Base-by-base conservation (phyloP, 2,329 filamentous ascomycete genomes). In the Falciphora oryzae region DNA sequence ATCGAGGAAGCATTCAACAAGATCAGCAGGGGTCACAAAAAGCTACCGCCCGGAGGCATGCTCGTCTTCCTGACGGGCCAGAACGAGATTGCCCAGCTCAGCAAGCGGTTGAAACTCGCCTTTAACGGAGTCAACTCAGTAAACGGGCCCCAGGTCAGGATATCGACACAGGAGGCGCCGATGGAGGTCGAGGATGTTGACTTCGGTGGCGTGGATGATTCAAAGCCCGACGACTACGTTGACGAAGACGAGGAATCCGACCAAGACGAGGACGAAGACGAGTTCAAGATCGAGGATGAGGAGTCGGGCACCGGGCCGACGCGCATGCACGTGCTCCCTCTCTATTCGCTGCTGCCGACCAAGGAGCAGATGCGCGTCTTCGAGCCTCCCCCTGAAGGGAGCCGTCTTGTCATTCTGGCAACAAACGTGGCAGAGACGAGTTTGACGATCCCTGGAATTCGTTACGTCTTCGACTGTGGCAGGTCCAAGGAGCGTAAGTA, bases 371-470 rank as follows among this genome's bases (percentile, higher is more conserved):
- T 97, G 73, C 87, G 87, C 66, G 92, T 99, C 13, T 99, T 99
- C 71, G 89, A 97, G 68, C 83, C 89, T 0, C 86, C 91, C 0
- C 93, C 94, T 0, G 90, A 93, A 64, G 91, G 90, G 22, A 90
- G 90, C 11, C 87, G 95, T 11, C 84, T 95, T 29, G 91, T 99
- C 63, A 90, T 99, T 4, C 79, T 99, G 57, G 93, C 95, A 0
- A 99, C 95, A 58, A 99, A 99, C 75, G 92, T 99, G 59, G 95
- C 95, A 0, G 95, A 99, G 76, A 99, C 95, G 0, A 96, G 91
- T 85, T 83, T 99, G 73, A 99, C 95, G 0, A 99, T 99, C 65
- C 94, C 95, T 0, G 93, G 93, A 1, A 93, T 96, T 67, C 87
- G 92, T 66, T 99, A 97, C 73, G 95, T 99, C 11, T 97, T 99